phyloP scores from a whole-genome alignment of 768 basidiomycete genomes.

The Postia placenta region DNA sequence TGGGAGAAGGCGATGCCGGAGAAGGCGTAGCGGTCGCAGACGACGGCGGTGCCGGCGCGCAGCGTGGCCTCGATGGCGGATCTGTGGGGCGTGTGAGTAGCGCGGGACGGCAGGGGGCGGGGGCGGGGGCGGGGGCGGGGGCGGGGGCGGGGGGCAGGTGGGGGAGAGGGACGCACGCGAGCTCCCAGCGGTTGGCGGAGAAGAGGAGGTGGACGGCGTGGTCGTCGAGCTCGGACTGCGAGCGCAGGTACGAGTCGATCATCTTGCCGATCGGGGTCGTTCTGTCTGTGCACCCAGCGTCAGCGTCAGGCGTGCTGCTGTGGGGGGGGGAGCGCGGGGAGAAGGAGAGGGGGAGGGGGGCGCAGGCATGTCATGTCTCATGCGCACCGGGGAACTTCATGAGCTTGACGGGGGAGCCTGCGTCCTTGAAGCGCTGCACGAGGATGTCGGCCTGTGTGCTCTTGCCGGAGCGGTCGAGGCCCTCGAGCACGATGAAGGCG shows the following conservation, averaged over 20 bases:
- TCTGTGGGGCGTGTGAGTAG: slow-evolving; percentile 29
- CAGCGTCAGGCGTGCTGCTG: no score
- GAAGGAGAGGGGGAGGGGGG: background rate
- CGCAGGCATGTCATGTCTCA: background rate
- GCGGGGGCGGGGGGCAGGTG: slow-evolving; percentile 21
- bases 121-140: background rate
- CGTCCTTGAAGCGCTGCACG: slow-evolving; percentile 42
- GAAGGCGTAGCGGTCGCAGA: slow-evolving; percentile 95
- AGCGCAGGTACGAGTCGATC: slow-evolving; percentile 89
- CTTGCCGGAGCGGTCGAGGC: slow-evolving; percentile 94
- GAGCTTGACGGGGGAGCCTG: slow-evolving; percentile 43
- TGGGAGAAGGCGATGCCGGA: slow-evolving; percentile 95
- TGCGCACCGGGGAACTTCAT: slow-evolving; percentile 87
- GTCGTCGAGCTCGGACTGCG: slow-evolving; percentile 84
- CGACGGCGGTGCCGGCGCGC: slow-evolving; percentile 56
- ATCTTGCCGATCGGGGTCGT: slow-evolving; percentile 87
- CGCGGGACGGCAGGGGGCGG: background rate
- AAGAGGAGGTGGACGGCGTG: slow-evolving; percentile 90
- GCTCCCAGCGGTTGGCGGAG: slow-evolving; percentile 96
- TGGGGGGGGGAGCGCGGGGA: background rate
- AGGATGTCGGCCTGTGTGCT: slow-evolving; percentile 77
- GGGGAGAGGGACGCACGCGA: slow-evolving; percentile 50
- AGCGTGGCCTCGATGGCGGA: slow-evolving; percentile 57
- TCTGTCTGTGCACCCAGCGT: slow-evolving; percentile 56
- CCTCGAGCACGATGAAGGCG: slow-evolving; percentile 90